Percentiles rank a stretch among this genome's conserved stretches.
Conservation (phyloP, 108 stramenopile genomes). For the Pseudonitzschia delicatissima region DNA sequence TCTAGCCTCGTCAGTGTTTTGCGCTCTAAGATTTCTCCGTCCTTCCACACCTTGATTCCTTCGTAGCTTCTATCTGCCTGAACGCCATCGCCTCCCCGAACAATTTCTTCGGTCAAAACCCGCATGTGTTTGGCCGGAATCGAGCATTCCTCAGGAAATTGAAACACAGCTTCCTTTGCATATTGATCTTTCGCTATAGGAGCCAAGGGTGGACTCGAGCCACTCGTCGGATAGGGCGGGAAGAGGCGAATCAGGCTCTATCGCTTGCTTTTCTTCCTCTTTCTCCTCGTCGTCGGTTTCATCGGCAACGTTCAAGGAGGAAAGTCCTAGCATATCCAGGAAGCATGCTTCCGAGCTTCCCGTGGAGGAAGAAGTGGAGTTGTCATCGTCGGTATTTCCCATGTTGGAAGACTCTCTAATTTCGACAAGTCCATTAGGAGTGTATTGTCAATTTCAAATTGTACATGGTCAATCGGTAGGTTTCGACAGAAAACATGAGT, state of each 20-base stretch:
- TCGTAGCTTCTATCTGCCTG: slow-evolving; percentile 49
- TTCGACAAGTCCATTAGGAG: too few relatives aligned
- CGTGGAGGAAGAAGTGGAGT: slow-evolving; percentile 16
- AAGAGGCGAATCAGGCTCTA: not conserved
- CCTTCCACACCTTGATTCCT: slow-evolving; percentile 35
- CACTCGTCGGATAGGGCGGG: not conserved
- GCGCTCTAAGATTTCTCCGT: slow-evolving; percentile 35
- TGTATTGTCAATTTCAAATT: too few relatives aligned
- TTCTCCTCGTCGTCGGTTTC: not conserved
- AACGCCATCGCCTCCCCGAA: slow-evolving; percentile 35
- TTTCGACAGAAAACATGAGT: too few relatives aligned
- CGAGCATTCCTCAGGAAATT: slow-evolving; percentile 43
- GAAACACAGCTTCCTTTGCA: slow-evolving; percentile 27
- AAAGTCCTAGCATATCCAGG: slow-evolving; percentile 53
- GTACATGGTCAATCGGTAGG: too few relatives aligned
- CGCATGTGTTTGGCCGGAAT: slow-evolving; percentile 46
- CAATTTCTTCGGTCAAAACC: slow-evolving; percentile 54
- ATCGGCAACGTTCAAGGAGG: slow-evolving; percentile 32
- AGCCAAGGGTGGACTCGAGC: not conserved
- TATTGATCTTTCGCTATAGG: slow-evolving; percentile 12
- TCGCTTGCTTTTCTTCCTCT: not conserved
- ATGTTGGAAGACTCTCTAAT: too few relatives aligned
- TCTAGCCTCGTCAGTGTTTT: slow-evolving; percentile 51
- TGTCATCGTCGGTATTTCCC: slow-evolving; percentile 3
- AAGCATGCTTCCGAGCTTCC: slow-evolving; percentile 57